phyloP scores from a whole-genome alignment of 768 basidiomycete species.

The Hericium coralloides region DNA sequence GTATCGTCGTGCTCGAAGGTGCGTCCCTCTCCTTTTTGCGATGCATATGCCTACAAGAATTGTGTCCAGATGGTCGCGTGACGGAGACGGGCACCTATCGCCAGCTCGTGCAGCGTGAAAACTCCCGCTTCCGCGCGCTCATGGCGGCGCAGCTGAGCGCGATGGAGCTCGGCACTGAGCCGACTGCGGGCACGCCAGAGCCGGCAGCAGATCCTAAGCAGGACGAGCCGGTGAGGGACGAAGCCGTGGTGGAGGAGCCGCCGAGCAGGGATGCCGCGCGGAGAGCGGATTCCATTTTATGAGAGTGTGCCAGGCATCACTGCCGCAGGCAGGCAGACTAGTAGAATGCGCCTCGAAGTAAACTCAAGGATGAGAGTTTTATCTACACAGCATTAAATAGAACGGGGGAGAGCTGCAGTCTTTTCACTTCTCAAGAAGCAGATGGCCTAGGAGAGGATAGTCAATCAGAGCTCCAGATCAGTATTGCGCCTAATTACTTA shows the following conservation, averaged over 20 bases:
- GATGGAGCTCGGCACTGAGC: constrained; percentile 10
- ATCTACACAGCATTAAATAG: too few species aligned
- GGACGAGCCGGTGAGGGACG: neutral
- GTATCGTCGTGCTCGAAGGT: constrained; percentile 87
- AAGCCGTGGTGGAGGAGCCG: neutral
- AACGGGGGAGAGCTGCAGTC: too few species aligned
- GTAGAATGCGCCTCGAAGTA: too few species aligned
- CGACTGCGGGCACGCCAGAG: neutral
- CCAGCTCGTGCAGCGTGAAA: constrained; percentile 52
- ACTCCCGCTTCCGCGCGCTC: constrained; percentile 75
- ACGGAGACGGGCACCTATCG: constrained; percentile 78
- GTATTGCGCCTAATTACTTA: too few species aligned
- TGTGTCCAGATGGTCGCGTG: constrained; percentile 54
- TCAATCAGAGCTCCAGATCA: too few species aligned
- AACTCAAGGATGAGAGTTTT: too few species aligned
- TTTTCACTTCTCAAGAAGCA: too few species aligned
- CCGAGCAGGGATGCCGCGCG: too few species aligned
- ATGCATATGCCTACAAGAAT: neutral
- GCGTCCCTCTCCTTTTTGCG: constrained; percentile 5
- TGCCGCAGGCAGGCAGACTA: too few species aligned
- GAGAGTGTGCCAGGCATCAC: too few species aligned
- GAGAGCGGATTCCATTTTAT: too few species aligned
- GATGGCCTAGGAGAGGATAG: too few species aligned
- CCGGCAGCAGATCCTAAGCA: neutral
- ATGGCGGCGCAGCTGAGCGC: constrained; percentile 86